Percentiles rank a stretch among this genome's conserved stretches.
Conservation (phyloP, 345 rosid species). For the Syzygium aqueum region DNA sequence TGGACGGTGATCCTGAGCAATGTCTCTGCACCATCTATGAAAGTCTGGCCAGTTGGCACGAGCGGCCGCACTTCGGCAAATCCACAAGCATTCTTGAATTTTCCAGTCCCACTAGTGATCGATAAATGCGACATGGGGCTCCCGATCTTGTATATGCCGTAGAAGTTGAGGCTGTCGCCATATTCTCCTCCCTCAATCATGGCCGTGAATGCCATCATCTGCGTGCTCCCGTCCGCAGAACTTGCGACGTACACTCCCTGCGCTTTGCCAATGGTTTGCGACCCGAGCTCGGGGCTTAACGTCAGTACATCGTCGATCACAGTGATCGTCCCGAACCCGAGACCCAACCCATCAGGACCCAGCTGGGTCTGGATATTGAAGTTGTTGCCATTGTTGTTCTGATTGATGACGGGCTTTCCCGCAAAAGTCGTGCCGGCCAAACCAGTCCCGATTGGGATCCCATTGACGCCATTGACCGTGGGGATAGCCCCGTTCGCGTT, state of each 20-base stretch:
- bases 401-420: conserved; percentile 10
- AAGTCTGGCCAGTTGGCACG: conserved; percentile 63
- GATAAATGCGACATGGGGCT: conserved; percentile 67
- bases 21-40: conserved; percentile 64
- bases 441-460: conserved; percentile 88
- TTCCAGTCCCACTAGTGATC: conserved; percentile 87
- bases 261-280: conserved; percentile 74
- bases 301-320: conserved; percentile 80
- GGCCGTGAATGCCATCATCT: conserved; percentile 95
- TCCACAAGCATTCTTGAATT: conserved; percentile 63
- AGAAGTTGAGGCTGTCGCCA: conserved; percentile 83
- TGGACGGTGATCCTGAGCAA: conserved; percentile 67
- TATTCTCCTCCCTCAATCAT: conserved; percentile 95
- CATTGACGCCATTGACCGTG: conserved; percentile 58
- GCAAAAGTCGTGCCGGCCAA: conserved; percentile 70
- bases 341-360: conserved; percentile 80
- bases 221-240: conserved; percentile 77
- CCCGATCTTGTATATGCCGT: conserved; percentile 72
- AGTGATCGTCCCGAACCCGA: conserved; percentile 86
- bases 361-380: conserved; percentile 49
- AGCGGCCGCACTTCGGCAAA: conserved; percentile 61
- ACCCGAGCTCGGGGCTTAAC: conserved; percentile 66
- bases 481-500: conserved; percentile 91
- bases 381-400: conserved; percentile 20
- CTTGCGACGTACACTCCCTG: conserved; percentile 91